Conservation (phyloP, 148 eudicot genomes). For the Rhododendron williamsianum region DNA sequence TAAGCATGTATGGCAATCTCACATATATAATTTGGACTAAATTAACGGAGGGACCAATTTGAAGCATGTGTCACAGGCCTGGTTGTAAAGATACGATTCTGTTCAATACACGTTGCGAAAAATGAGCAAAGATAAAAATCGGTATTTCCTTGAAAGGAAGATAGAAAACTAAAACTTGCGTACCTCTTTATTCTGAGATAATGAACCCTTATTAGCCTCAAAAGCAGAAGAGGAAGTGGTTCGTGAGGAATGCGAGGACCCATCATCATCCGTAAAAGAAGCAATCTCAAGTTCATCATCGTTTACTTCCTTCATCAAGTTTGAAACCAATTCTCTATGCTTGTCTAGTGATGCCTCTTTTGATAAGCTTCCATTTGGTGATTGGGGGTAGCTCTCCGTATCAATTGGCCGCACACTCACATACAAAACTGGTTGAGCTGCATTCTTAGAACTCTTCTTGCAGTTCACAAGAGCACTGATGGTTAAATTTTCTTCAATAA, state of each 20-base stretch:
- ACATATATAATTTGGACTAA: neutral
- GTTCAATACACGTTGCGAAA: neutral
- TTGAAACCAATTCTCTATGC: constrained; percentile 48
- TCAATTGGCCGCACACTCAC: constrained; percentile 65
- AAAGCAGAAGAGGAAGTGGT: constrained; percentile 39
- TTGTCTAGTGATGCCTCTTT: constrained; percentile 29
- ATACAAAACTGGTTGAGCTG: constrained; percentile 41
- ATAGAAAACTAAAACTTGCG: constrained; percentile 26
- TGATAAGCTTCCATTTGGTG: constrained; percentile 26
- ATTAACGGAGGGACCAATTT: neutral
- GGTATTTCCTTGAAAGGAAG: neutral
- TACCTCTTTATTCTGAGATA: constrained; percentile 45
- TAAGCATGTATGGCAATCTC: neutral
- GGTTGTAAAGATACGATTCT: no score
- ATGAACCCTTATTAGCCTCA: constrained; percentile 29
- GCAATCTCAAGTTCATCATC: constrained; percentile 57
- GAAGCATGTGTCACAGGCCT: neutral
- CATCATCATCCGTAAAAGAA: constrained; percentile 71
- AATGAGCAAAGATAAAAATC: neutral
- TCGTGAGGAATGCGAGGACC: constrained; percentile 35
- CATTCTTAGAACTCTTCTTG: constrained; percentile 53
- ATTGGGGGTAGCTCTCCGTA: constrained; percentile 36
- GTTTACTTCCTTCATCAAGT: constrained; percentile 41
- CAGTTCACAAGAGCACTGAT: constrained; percentile 44
- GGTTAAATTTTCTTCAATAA: constrained; percentile 42